phyloP scores from a whole-genome alignment of 2,329 filamentous ascomycete genomes.

The Colletotrichum sp. region DNA sequence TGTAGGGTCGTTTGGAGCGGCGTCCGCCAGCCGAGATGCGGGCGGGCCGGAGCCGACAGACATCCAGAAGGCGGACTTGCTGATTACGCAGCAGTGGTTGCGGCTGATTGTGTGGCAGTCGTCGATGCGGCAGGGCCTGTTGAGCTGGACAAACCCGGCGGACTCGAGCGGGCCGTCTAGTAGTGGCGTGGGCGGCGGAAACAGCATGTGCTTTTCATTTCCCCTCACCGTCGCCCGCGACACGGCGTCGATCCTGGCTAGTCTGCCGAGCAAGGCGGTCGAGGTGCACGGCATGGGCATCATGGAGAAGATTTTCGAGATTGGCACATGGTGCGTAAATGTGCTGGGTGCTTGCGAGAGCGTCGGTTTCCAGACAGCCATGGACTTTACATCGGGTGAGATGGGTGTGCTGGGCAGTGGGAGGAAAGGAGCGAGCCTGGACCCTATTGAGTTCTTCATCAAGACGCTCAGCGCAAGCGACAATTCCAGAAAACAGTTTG shows the following conservation, averaged over 20 bases:
- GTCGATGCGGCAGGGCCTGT: slow-evolving; percentile 67
- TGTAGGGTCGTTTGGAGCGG: background rate
- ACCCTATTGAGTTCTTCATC: slow-evolving; percentile 49
- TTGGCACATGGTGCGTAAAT: slow-evolving; percentile 49
- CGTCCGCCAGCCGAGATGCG: slow-evolving; percentile 6
- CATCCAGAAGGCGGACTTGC: slow-evolving; percentile 71
- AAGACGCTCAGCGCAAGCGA: slow-evolving; percentile 47
- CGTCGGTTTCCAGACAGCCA: slow-evolving; percentile 25
- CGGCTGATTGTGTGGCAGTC: slow-evolving; percentile 76
- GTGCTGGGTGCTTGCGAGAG: slow-evolving; percentile 42
- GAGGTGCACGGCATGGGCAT: slow-evolving; percentile 55
- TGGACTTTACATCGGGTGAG: slow-evolving; percentile 36
- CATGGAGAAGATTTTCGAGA: slow-evolving; percentile 55
- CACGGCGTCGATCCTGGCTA: slow-evolving; percentile 49
- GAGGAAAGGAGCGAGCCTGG: slow-evolving; percentile 35
- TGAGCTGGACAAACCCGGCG: slow-evolving; percentile 51
- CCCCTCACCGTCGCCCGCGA: slow-evolving; percentile 67
- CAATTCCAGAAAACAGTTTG: slow-evolving; percentile 47
- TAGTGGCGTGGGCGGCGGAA: background rate
- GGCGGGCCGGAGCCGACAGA: slow-evolving; percentile 53
- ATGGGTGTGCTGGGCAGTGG: slow-evolving; percentile 35
- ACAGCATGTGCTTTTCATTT: slow-evolving; percentile 64
- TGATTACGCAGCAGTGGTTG: slow-evolving; percentile 75
- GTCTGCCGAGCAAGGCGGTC: slow-evolving; percentile 43
- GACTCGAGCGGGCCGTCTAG: slow-evolving; percentile 8